These are phyloP conservation scores for Pichia membranifaciens DNA, from an alignment of 805 yeast genomes.

Conservation along the genomic window DNA sequence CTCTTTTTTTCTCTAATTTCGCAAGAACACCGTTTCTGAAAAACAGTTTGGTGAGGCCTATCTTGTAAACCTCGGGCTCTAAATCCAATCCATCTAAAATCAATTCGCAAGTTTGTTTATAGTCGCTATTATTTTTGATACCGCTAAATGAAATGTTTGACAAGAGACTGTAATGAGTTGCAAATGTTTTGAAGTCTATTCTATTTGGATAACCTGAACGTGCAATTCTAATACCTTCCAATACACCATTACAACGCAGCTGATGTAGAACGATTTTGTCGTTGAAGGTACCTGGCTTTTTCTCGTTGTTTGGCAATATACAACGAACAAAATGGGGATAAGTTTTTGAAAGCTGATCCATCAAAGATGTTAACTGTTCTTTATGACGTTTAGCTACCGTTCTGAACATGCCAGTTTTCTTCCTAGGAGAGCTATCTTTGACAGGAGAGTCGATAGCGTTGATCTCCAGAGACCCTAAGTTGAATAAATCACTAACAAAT, in stretches of 20 bases:
- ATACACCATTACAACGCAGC: slow-evolving; percentile 91
- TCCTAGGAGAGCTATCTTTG: slow-evolving; percentile 15
- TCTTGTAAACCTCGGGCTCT: slow-evolving; percentile 52
- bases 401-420: slow-evolving; percentile 40
- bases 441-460: slow-evolving; percentile 29
- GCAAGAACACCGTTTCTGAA: slow-evolving; percentile 77
- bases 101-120: slow-evolving; percentile 63
- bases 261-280: slow-evolving; percentile 78
- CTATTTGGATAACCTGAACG: slow-evolving; percentile 96
- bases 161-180: slow-evolving; percentile 66
- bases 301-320: slow-evolving; percentile 80
- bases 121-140: slow-evolving; percentile 29
- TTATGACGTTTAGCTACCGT: slow-evolving; percentile 88
- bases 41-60: slow-evolving; percentile 69
- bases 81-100: slow-evolving; percentile 59
- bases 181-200: slow-evolving; percentile 76
- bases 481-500: slow-evolving; percentile 54
- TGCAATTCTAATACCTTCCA: slow-evolving; percentile 96
- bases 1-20: slow-evolving; percentile 71
- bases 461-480: slow-evolving; percentile 13
- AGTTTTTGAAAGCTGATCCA: slow-evolving; percentile 69
- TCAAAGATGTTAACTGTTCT: slow-evolving; percentile 67
- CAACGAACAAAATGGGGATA: slow-evolving; percentile 97
- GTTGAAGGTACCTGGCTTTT: slow-evolving; percentile 66
- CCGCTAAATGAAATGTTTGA: slow-evolving; percentile 14